A percentile compares a stretch with the other conserved stretches of the same genome.
These are phyloP conservation scores for Pestalotiopsis sp. DNA, from an alignment of 2,329 filamentous ascomycete genomes.

Conservation along the genomic window DNA sequence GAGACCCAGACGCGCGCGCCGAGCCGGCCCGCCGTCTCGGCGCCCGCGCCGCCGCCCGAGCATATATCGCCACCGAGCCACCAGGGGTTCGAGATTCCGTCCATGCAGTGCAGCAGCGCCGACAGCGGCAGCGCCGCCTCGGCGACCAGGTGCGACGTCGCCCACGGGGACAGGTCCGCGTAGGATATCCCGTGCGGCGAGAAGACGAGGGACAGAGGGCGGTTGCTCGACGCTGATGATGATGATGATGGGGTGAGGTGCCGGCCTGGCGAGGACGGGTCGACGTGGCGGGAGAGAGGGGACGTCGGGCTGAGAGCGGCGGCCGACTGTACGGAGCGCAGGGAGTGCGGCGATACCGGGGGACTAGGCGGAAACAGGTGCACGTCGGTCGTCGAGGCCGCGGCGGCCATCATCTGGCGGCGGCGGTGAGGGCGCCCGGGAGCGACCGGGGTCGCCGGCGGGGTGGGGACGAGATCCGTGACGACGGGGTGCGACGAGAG, in stretches of 20 bases:
- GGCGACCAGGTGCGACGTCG: constrained; percentile 54
- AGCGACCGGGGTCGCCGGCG: constrained; percentile 31
- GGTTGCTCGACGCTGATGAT: constrained; percentile 19
- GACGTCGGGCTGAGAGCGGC: constrained; percentile 32
- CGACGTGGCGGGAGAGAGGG: constrained; percentile 12
- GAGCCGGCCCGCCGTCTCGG: constrained; percentile 54
- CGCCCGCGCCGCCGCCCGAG: constrained; percentile 55
- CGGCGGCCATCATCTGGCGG: neutral
- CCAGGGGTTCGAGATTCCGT: constrained; percentile 59
- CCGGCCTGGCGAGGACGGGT: neutral
- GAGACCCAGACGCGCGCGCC: constrained; percentile 60
- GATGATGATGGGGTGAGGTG: neutral
- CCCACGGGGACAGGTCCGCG: constrained; percentile 53
- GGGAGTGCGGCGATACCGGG: constrained; percentile 34
- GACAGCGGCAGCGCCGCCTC: constrained; percentile 62
- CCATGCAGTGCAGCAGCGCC: constrained; percentile 64
- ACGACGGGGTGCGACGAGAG: neutral
- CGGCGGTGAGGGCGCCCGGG: constrained; percentile 14
- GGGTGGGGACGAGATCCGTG: constrained; percentile 21
- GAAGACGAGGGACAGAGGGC: constrained; percentile 61
- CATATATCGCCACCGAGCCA: constrained; percentile 61
- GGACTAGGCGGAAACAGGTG: constrained; percentile 34
- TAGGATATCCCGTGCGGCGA: constrained; percentile 64
- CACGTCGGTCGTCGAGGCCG: constrained; percentile 18
- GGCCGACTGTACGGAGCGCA: constrained; percentile 36